A percentile compares a stretch with the other conserved stretches of the same genome.
Conservation (phyloP, 2,329 filamentous ascomycete species). For the Ascochyta clinopodiicola region DNA sequence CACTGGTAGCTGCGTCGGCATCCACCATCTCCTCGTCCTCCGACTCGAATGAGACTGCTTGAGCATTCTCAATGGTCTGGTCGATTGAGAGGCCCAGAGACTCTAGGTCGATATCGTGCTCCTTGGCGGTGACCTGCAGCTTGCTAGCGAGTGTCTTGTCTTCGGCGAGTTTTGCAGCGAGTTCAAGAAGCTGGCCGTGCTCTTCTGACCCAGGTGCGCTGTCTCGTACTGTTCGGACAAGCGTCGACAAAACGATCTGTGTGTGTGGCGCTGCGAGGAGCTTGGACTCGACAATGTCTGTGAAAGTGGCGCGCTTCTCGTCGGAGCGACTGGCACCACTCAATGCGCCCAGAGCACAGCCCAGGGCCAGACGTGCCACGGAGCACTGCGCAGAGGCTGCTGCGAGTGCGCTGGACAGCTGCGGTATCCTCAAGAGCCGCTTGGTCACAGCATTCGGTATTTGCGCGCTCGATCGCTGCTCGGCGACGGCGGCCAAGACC, state of each 20-base stretch:
- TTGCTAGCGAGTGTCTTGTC: conserved; percentile 54
- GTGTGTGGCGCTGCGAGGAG: conserved; percentile 69
- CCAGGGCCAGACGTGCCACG: conserved; percentile 74
- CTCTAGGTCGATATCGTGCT: conserved; percentile 74
- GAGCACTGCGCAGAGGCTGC: conserved; percentile 70
- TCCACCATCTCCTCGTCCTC: conserved; percentile 58
- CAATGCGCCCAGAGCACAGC: conserved; percentile 64
- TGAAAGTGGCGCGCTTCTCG: conserved; percentile 56
- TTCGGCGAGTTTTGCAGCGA: conserved; percentile 41
- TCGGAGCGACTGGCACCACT: conserved; percentile 23
- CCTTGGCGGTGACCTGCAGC: conserved; percentile 71
- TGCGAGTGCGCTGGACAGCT: conserved; percentile 65
- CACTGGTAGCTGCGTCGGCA: conserved; percentile 54
- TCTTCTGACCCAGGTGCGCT: conserved; percentile 34
- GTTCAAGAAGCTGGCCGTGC: conserved; percentile 41
- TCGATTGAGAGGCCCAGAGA: conserved; percentile 55
- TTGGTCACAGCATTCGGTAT: conserved; percentile 75
- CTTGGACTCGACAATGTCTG: conserved; percentile 65
- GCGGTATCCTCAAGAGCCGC: conserved; percentile 68
- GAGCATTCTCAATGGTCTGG: conserved; percentile 22
- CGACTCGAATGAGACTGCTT: conserved; percentile 42
- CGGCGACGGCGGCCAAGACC: conserved; percentile 80
- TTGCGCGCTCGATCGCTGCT: conserved; percentile 74
- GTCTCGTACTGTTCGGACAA: conserved; percentile 61
- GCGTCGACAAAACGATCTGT: conserved; percentile 68